These are phyloP conservation scores for Chlorella sp. DNA, from an alignment of 139 green algal genomes.

Conservation along the genomic window DNA sequence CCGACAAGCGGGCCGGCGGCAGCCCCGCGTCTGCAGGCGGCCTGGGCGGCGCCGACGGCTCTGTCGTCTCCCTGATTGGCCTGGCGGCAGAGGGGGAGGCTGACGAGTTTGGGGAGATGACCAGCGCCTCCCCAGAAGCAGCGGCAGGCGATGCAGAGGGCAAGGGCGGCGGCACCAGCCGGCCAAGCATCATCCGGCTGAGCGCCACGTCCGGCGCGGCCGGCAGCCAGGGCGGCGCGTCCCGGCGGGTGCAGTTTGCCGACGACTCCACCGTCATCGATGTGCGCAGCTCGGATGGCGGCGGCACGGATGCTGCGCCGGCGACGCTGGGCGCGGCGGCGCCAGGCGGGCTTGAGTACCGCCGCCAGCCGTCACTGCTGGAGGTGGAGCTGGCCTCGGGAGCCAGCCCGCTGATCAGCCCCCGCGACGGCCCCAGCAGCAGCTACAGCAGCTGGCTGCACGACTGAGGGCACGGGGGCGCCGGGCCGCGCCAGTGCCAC, in stretches of 20 bases:
- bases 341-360: neutral
- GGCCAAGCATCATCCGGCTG: slow-evolving; percentile 1
- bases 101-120: slow-evolving; percentile 40
- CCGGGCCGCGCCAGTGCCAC: too few relatives aligned
- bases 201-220: neutral
- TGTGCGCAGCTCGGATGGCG: neutral
- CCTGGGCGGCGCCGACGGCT: too few relatives aligned
- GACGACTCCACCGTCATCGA: slow-evolving; percentile 3
- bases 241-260: slow-evolving; percentile 10
- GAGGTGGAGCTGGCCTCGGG: slow-evolving; percentile 29
- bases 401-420: neutral
- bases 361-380: neutral
- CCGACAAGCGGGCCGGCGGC: too few relatives aligned
- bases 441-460: slow-evolving; percentile 18
- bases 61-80: too few relatives aligned
- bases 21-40: too few relatives aligned
- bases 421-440: neutral
- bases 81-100: neutral
- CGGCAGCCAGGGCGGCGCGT: neutral
- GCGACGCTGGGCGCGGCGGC: slow-evolving; percentile 5
- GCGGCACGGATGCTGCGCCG: neutral
- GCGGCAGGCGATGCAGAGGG: neutral
- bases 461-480: neutral
- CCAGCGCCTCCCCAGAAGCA: neutral
- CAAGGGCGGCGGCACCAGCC: too few relatives aligned